Evolutionary conservation across 495 filamentous ascomycete species (phyloP), one percentile per base, ranked within the genome.

Genomic region (Bathelium albidoporum): DNA sequence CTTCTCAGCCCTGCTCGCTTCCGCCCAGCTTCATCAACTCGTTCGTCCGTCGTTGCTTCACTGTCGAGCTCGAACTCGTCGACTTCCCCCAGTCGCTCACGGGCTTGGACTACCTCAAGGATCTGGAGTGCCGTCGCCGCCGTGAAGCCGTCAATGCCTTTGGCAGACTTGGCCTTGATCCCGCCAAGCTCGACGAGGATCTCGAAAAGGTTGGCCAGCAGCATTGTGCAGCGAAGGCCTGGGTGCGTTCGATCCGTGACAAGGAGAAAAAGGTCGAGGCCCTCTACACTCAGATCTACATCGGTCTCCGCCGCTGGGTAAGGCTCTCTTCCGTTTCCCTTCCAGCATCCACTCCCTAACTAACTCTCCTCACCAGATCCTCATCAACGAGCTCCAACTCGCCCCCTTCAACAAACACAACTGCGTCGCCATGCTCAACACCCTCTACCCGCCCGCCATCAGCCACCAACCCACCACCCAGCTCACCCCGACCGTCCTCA

Each of bases 81-180:
- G 87, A 89, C 72, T 90, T 90, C 66, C 81, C 85, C 20, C 87
- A 90, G 71, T 84, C 87, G 20, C 74, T 90, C 62, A 85, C 85
- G 9, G 86, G 82, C 22, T 72, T 90, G 63, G 87, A 90, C 71
- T 90, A 90, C 70, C 76, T 89, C 52, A 84, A 81, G 63, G 85
- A 88, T 62, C 73, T 90, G 26, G 85, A 90, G 64, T 77, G 66
- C n/a, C 77, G 87, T 62, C 80, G 86, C 60, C 80, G 82, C 68
- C 82, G 83, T 58, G 87, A 90, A 65, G 70, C 94, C 87, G 73
- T 95, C 84, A 58, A 88, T 88, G 73, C 89, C 89, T 72, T 96
- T 88, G 28, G 87, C 84, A 22, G 94, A 86, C 32, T 93, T 87
- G 39, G 91, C 86, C 71, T 95, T n/a, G 72, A 74, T 18, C 67